Conservation (phyloP, 805 yeast genomes). For the Komagataella pseudopastoris region DNA sequence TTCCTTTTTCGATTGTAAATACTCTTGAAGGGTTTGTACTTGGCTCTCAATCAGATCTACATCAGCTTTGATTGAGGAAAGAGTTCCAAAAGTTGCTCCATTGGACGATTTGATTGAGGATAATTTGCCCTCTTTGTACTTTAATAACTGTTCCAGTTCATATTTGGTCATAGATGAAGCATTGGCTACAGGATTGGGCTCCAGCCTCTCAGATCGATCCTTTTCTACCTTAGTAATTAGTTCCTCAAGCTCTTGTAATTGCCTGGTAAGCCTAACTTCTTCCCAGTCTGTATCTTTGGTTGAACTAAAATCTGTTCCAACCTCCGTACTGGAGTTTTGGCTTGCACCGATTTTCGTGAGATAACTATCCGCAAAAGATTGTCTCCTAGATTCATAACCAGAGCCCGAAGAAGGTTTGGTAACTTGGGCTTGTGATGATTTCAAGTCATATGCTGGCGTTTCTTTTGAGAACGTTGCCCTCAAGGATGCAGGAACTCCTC, state of each 20-base stretch:
- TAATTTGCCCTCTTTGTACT: conserved; percentile 58
- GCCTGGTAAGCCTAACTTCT: conserved; percentile 37
- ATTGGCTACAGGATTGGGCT: conserved; percentile 9
- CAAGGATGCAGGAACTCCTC: conserved; percentile 87
- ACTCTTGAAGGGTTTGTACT: conserved; percentile 58
- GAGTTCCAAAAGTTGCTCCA: conserved; percentile 15
- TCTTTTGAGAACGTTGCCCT: conserved; percentile 87
- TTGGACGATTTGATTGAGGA: conserved; percentile 18
- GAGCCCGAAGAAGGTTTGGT: conserved; percentile 5
- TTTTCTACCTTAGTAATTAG: conserved; percentile 43
- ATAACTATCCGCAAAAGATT: conserved; percentile 40
- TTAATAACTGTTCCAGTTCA: conserved; percentile 74
- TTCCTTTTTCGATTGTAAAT: conserved; percentile 41
- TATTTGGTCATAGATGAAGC: conserved; percentile 22
- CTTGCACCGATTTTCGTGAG: conserved; percentile 43
- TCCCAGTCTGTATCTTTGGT: conserved; percentile 88
- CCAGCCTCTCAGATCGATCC: conserved; percentile 24
- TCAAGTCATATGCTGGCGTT: conserved; percentile 56
- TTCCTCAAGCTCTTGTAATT: conserved; percentile 59
- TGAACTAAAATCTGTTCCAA: conserved; percentile 61
- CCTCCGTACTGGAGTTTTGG: conserved; percentile 14
- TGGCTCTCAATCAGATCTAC: conserved; percentile 66
- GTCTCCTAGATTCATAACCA: conserved; percentile 10
- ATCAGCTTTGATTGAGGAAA: conserved; percentile 44
- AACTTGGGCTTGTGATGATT: conserved; percentile 32